These are phyloP conservation scores for Lactifluus pinguis DNA, from an alignment of 768 basidiomycete species.

Conservation along the genomic window DNA sequence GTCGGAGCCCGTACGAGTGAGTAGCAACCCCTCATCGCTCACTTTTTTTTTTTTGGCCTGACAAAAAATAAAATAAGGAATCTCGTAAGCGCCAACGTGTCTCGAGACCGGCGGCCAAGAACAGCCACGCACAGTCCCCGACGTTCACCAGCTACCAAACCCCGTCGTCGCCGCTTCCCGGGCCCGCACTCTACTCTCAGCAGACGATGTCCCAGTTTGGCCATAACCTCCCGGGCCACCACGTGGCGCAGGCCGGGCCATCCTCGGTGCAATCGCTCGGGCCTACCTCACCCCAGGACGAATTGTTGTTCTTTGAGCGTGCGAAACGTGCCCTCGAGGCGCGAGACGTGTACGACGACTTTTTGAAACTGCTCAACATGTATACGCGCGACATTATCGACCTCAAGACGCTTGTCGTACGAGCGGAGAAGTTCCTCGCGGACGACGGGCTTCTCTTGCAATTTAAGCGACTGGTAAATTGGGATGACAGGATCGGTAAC, in stretches of 20 bases:
- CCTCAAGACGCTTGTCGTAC: conserved; percentile 68
- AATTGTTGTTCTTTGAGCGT: conserved; percentile 89
- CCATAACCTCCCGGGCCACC: conserved; percentile 10
- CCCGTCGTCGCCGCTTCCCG: conserved; percentile 17
- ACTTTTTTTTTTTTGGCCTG: too few species aligned
- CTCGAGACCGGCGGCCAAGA: conserved; percentile 9
- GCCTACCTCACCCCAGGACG: conserved; percentile 42
- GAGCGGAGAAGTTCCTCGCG: conserved; percentile 73
- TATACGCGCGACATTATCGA: conserved; percentile 92
- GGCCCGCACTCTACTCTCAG: conserved; percentile 7
- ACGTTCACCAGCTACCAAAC: conserved; percentile 17
- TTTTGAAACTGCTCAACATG: conserved; percentile 84
- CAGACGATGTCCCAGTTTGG: conserved; percentile 8
- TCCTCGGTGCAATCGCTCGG: conserved; percentile 9
- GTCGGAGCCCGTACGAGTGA: conserved; percentile 6
- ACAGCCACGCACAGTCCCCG: conserved; percentile 16
- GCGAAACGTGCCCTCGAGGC: conserved; percentile 74
- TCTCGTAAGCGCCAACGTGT: conserved; percentile 18
- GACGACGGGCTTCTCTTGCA: conserved; percentile 70
- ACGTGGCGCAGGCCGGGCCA: conserved; percentile 12
- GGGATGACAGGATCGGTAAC: conserved; percentile 57
- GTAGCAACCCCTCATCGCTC: not conserved
- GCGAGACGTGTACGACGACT: conserved; percentile 81
- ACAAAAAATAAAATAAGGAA: conserved; percentile 4
- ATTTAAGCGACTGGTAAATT: conserved; percentile 81